Evolutionary conservation across 148 eudicot species (phyloP).

Genomic region (Gaultheria prostrata): DNA sequence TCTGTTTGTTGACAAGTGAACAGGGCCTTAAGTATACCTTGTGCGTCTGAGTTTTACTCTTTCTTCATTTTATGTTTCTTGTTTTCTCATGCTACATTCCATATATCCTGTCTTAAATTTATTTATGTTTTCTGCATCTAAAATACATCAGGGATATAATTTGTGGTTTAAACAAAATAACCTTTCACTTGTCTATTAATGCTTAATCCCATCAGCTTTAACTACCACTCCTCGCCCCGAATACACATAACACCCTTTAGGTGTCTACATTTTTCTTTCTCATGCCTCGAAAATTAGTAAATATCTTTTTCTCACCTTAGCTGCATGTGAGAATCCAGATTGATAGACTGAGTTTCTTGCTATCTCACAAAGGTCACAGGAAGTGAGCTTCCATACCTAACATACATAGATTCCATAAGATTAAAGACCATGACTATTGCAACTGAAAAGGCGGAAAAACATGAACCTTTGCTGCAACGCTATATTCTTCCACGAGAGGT

Average conservation of each 20-base stretch:
- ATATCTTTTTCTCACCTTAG: conserved; percentile 45
- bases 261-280: neutral
- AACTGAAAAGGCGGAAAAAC: neutral
- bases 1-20: neutral
- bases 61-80: neutral
- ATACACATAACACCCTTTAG: neutral
- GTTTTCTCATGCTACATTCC: neutral
- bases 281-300: neutral
- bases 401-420: conserved; percentile 2
- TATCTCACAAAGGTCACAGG: conserved; percentile 80
- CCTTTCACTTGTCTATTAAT: neutral
- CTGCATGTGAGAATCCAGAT: conserved; percentile 77
- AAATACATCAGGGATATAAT: neutral
- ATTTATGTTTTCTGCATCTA: neutral
- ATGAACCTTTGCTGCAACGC: conserved; percentile 72
- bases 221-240: neutral
- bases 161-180: neutral
- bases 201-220: neutral
- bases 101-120: neutral
- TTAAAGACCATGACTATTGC: conserved; percentile 7
- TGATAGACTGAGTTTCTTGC: conserved; percentile 84
- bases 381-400: conserved; percentile 84
- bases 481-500: conserved; percentile 77
- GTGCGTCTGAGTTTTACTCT: neutral
- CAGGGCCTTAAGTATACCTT: neutral